These are phyloP conservation scores for Rhodotorula sp. DNA, from an alignment of 1,284 basidiomycete genomes.

Conservation along the genomic window DNA sequence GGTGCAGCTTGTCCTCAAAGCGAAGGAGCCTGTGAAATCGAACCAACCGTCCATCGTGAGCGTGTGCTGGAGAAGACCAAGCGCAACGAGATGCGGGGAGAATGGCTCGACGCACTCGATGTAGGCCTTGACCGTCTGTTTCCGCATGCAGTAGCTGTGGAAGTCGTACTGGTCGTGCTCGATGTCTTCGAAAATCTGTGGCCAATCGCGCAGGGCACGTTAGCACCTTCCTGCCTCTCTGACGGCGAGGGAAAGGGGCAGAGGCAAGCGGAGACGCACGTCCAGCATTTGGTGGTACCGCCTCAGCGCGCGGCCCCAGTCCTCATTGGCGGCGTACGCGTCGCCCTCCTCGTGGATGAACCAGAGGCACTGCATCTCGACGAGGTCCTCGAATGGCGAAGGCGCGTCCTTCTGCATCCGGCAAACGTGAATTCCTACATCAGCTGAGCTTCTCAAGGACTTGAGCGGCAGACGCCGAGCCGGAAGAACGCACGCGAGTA, in stretches of 20 bases:
- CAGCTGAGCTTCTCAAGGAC: constrained; percentile 31
- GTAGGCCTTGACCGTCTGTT: constrained; percentile 84
- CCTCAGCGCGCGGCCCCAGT: constrained; percentile 81
- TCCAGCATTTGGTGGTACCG: constrained; percentile 75
- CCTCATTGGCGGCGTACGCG: constrained; percentile 65
- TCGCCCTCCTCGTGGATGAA: constrained; percentile 84
- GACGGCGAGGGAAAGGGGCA: neutral
- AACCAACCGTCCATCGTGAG: neutral
- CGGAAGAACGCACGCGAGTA: constrained; percentile 76
- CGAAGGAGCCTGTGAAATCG: constrained; percentile 40
- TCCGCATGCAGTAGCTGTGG: constrained; percentile 90
- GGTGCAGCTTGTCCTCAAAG: constrained; percentile 30
- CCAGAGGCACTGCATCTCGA: constrained; percentile 94
- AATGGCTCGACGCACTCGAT: constrained; percentile 60
- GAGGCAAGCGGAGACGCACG: constrained; percentile 53
- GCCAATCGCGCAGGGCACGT: neutral
- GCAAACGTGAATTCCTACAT: too few species aligned
- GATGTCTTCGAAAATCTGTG: constrained; percentile 76
- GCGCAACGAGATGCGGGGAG: neutral
- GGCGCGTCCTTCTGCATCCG: constrained; percentile 77
- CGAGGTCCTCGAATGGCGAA: constrained; percentile 74
- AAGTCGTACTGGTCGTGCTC: constrained; percentile 99
- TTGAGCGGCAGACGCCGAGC: too few species aligned
- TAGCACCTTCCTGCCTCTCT: neutral
- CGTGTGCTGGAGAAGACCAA: too few species aligned